phyloP scores from a whole-genome alignment of 1,284 basidiomycete species.

The Moniliella sp. region DNA sequence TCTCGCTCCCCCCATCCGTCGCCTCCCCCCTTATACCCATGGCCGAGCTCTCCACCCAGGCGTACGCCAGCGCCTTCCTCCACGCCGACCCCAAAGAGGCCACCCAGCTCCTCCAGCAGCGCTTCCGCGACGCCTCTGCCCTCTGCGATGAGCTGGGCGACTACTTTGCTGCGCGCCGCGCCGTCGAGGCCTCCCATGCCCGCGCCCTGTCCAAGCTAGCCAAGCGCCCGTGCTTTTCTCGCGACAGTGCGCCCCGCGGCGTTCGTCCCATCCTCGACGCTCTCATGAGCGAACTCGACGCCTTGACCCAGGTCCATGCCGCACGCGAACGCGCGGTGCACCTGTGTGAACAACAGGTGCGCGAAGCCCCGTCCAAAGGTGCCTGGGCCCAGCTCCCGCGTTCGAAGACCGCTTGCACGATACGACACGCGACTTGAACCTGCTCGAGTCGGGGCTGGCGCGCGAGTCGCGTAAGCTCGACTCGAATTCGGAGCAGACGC shows the following conservation, averaged over 20 bases:
- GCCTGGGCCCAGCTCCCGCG: slow-evolving; percentile 18
- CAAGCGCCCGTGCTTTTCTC: slow-evolving; percentile 28
- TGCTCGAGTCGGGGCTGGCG: slow-evolving; percentile 21
- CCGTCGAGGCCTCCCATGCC: slow-evolving; percentile 38
- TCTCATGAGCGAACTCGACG: slow-evolving; percentile 23
- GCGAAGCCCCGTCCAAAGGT: slow-evolving; percentile 15
- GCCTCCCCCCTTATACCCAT: no score
- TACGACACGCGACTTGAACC: slow-evolving; percentile 19
- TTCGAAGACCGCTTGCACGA: slow-evolving; percentile 20
- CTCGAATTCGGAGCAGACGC: slow-evolving; percentile 19
- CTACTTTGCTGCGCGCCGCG: slow-evolving; percentile 38
- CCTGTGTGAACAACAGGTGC: slow-evolving; percentile 26
- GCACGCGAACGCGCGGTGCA: slow-evolving; percentile 19
- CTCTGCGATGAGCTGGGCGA: slow-evolving; percentile 21
- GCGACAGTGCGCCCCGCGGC: slow-evolving; percentile 15
- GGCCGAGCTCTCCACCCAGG: neutral
- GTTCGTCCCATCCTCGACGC: slow-evolving; percentile 27
- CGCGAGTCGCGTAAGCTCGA: slow-evolving; percentile 27
- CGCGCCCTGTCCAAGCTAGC: slow-evolving; percentile 37
- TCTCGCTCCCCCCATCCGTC: no score
- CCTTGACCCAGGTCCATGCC: slow-evolving; percentile 19
- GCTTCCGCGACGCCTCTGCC: neutral
- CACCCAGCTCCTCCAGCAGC: neutral
- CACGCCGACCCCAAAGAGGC: neutral
- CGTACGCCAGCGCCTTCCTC: neutral